These are phyloP conservation scores for Haplosporangium sp. DNA, from an alignment of 371 early-diverging fungal genomes.

Conservation along the genomic window DNA sequence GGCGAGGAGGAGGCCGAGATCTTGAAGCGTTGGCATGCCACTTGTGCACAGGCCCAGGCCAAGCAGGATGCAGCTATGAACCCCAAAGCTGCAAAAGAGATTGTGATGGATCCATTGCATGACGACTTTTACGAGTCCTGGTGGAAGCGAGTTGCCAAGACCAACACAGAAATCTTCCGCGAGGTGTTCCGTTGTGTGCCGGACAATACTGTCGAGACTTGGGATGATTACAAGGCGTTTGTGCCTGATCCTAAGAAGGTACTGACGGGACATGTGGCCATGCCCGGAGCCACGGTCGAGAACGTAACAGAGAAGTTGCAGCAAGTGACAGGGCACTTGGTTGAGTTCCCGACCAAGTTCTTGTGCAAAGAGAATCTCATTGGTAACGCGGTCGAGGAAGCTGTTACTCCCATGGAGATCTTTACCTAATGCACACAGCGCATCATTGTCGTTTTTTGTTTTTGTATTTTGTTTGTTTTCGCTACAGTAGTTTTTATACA, in stretches of 20 bases:
- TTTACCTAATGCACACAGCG: constrained; percentile 57
- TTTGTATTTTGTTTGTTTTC: too few species aligned
- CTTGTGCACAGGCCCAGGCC: constrained; percentile 7
- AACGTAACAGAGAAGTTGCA: constrained; percentile 39
- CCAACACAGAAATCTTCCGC: constrained; percentile 80
- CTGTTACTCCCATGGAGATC: constrained; percentile 68
- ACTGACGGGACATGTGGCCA: constrained; percentile 67
- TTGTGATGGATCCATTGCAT: constrained; percentile 80
- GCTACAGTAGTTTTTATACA: too few species aligned
- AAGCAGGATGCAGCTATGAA: constrained; percentile 20
- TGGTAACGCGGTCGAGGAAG: constrained; percentile 63
- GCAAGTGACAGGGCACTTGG: constrained; percentile 58
- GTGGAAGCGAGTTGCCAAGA: constrained; percentile 75
- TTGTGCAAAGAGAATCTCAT: constrained; percentile 76
- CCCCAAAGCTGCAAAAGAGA: constrained; percentile 56
- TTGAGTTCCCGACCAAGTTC: constrained; percentile 82
- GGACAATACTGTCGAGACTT: constrained; percentile 75
- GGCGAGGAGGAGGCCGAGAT: constrained; percentile 39
- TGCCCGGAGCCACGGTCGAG: constrained; percentile 54
- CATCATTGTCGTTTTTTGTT: too few species aligned
- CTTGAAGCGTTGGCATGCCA: constrained; percentile 27
- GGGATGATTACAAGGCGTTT: constrained; percentile 70
- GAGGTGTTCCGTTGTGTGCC: constrained; percentile 89
- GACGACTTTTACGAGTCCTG: constrained; percentile 68
- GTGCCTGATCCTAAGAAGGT: constrained; percentile 62